These are phyloP conservation scores for Maudiozyma saulgeensis DNA, from an alignment of 805 yeast species.

Conservation along the genomic window DNA sequence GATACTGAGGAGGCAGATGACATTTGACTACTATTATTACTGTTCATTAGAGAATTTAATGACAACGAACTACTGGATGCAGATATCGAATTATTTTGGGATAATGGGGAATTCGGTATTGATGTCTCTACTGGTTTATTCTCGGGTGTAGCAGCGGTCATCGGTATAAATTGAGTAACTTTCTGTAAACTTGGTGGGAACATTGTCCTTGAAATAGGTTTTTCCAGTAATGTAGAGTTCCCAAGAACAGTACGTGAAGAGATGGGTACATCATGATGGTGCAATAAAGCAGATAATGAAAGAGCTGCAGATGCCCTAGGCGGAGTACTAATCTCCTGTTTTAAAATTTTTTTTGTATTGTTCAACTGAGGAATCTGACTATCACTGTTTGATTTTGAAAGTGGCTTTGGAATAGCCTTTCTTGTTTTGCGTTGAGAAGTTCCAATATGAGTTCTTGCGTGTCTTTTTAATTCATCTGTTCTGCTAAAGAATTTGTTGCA, in stretches of 20 bases:
- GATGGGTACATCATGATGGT: background rate
- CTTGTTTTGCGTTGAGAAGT: constrained; percentile 6
- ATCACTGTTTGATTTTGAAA: background rate
- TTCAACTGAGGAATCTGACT: background rate
- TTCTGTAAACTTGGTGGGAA: background rate
- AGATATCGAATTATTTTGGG: constrained; percentile 10
- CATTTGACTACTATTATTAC: background rate
- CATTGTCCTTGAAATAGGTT: background rate
- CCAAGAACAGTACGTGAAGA: background rate
- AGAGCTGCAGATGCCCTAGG: background rate
- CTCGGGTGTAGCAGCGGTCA: background rate
- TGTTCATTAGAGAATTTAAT: constrained; percentile 8
- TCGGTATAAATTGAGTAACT: background rate
- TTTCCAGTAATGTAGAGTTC: background rate
- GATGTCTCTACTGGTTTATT: background rate
- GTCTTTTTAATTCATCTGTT: constrained; percentile 68
- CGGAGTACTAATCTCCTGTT: background rate
- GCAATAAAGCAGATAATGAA: background rate
- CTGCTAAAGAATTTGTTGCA: constrained; percentile 61
- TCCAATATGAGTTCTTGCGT: constrained; percentile 53
- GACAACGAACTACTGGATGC: constrained; percentile 14
- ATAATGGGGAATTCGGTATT: constrained; percentile 4
- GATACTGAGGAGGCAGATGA: background rate
- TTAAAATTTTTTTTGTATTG: background rate
- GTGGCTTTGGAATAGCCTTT: constrained; percentile 1